Conservation (phyloP, 2,329 filamentous ascomycete species). For the Cytospora piceae region DNA sequence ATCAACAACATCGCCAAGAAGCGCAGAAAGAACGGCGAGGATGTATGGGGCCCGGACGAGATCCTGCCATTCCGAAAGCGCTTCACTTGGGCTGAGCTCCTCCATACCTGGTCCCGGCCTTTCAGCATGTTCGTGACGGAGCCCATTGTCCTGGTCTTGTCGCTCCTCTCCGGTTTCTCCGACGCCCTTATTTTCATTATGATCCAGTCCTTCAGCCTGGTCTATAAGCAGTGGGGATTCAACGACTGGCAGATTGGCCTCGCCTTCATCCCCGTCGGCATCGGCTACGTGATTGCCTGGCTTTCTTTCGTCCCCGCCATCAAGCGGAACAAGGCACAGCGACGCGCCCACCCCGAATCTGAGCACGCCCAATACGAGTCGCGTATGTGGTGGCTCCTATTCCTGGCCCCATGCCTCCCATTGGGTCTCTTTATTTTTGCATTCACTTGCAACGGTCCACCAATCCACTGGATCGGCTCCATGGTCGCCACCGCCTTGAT, state of each 20-base stretch:
- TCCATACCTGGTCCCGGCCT: constrained; percentile 63
- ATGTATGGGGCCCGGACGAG: constrained; percentile 75
- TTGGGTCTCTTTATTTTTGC: constrained; percentile 73
- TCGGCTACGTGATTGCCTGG: constrained; percentile 69
- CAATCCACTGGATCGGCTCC: constrained; percentile 69
- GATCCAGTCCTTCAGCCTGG: constrained; percentile 70
- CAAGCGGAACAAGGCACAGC: constrained; percentile 55
- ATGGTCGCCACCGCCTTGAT: constrained; percentile 68
- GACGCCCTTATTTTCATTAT: constrained; percentile 80
- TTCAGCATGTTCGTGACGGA: constrained; percentile 76
- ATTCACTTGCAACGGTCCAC: constrained; percentile 66
- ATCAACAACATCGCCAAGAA: constrained; percentile 80
- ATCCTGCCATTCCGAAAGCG: constrained; percentile 62
- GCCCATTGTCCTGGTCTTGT: constrained; percentile 72
- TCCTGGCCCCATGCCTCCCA: constrained; percentile 61
- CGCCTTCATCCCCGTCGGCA: constrained; percentile 66
- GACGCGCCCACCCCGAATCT: constrained; percentile 53
- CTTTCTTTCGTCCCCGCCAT: constrained; percentile 62
- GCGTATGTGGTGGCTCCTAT: constrained; percentile 68
- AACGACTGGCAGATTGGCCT: constrained; percentile 59
- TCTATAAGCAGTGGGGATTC: constrained; percentile 71
- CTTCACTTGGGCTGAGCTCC: constrained; percentile 61
- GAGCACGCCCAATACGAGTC: constrained; percentile 71
- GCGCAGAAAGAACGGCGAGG: constrained; percentile 64
- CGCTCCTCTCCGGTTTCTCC: constrained; percentile 72